These are phyloP conservation scores for Leccinum obscurum DNA, from an alignment of 768 basidiomycete genomes.

Conservation along the genomic window DNA sequence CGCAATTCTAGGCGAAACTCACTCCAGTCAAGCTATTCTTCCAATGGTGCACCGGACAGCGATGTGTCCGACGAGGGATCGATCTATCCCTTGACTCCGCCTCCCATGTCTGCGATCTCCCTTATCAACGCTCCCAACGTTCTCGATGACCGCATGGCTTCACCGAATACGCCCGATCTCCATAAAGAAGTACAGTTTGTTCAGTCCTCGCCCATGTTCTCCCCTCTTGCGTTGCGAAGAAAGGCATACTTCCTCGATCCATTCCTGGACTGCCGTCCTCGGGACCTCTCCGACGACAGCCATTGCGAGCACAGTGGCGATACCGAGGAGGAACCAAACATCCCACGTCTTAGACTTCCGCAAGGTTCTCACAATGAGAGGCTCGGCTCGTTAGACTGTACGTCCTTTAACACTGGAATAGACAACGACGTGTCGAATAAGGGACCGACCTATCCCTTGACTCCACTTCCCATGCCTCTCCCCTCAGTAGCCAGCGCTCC, in stretches of 20 bases:
- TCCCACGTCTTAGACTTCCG: background rate
- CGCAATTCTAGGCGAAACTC: background rate
- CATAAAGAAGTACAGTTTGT: background rate
- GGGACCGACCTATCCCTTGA: constrained; percentile 9
- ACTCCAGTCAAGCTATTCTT: background rate
- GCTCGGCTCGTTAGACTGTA: constrained; percentile 3
- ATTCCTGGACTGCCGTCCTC: constrained; percentile 8
- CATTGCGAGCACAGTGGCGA: constrained; percentile 1
- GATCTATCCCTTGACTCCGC: constrained; percentile 15
- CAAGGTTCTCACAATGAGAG: background rate
- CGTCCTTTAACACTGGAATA: background rate
- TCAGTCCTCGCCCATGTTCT: background rate
- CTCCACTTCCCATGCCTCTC: background rate
- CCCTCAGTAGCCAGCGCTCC: background rate
- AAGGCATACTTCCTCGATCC: background rate
- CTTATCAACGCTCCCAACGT: background rate
- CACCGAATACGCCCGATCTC: background rate
- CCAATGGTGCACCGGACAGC: background rate
- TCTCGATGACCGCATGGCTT: background rate
- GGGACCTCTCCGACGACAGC: constrained; percentile 5
- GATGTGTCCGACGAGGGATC: constrained; percentile 10
- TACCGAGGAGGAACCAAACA: background rate
- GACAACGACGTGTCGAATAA: constrained; percentile 4
- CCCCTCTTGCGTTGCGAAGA: background rate
- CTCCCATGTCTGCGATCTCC: background rate